Conservation (phyloP, 192 early-diverging fungal species). For the Cetraspora pellucida region DNA sequence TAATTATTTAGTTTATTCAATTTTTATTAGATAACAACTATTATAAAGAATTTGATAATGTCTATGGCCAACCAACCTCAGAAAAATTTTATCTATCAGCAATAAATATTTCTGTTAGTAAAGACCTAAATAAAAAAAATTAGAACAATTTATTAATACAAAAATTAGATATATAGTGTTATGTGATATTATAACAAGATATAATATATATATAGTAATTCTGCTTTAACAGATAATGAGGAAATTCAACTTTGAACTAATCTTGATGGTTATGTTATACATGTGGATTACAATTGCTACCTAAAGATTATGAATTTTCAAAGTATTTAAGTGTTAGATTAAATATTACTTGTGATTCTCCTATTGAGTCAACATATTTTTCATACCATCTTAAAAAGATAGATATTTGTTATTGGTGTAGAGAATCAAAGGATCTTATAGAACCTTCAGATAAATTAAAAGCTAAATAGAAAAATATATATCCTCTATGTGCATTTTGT, state of each 20-base stretch:
- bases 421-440: no score
- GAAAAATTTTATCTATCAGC: not conserved
- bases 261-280: not conserved
- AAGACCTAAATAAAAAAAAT: not conserved
- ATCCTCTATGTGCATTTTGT: no score
- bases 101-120: not conserved
- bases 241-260: not conserved
- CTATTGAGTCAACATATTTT: not conserved
- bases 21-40: not conserved
- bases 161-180: not conserved
- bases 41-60: not conserved
- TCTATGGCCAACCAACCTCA: not conserved
- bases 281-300: no score
- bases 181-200: not conserved
- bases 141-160: not conserved
- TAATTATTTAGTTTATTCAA: not conserved
- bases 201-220: not conserved
- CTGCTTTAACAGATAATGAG: not conserved
- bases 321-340: no score
- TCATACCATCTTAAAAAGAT: not conserved
- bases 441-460: no score
- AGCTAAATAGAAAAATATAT: no score
- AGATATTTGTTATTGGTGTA: no score
- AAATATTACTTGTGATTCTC: not conserved
- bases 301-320: no score